A percentile compares a stretch with the other conserved stretches of the same genome.
phyloP scores from a whole-genome alignment of 345 rosid genomes.

The Boechera retrofracta region DNA sequence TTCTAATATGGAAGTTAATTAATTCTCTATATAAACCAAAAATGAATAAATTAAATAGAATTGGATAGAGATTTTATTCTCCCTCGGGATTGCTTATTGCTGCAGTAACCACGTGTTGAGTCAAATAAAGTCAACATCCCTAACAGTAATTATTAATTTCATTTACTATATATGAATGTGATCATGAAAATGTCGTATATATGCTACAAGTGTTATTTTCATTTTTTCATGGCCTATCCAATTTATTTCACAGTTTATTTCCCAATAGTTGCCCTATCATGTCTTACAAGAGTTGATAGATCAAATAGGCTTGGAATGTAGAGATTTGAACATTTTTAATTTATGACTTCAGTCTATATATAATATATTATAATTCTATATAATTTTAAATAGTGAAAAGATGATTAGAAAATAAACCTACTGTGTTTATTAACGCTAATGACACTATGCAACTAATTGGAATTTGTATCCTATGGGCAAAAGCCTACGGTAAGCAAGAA shows the following conservation, averaged over 20 bases:
- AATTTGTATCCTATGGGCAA: conserved; percentile 36
- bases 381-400: conserved; percentile 1
- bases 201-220: neutral
- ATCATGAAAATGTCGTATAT: neutral
- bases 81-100: conserved; percentile 42
- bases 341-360: conserved; percentile 9
- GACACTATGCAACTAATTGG: conserved; percentile 36
- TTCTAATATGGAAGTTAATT: neutral
- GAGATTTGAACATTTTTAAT: neutral
- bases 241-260: neutral
- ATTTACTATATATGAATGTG: neutral
- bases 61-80: conserved; percentile 28
- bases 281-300: conserved; percentile 7
- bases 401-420: conserved; percentile 16
- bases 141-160: conserved; percentile 16
- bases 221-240: neutral
- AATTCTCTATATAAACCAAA: conserved; percentile 3
- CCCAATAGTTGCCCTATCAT: conserved; percentile 13
- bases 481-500: conserved; percentile 33
- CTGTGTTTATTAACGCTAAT: conserved; percentile 16
- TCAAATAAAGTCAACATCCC: conserved; percentile 22
- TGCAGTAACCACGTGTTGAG: conserved; percentile 38
- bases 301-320: conserved; percentile 18
- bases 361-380: conserved; percentile 3
- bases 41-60: conserved; percentile 10